Conservation (phyloP, 208 protist genomes). For the Vickermania ingenoplastis region DNA sequence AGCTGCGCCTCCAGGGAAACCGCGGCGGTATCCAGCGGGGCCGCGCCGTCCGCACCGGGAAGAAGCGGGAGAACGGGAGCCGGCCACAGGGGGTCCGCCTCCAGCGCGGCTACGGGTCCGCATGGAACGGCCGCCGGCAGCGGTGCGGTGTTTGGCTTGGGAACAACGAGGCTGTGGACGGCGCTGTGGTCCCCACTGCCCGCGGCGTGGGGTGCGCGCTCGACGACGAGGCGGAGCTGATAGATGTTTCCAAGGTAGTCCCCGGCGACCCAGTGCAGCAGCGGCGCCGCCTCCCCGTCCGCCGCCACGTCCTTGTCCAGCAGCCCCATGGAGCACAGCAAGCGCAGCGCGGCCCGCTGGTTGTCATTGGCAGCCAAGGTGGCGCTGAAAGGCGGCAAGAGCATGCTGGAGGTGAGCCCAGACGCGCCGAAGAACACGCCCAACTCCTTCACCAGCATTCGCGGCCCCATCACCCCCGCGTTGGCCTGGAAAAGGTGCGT, state of each 20-base stretch:
- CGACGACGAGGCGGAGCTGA: conserved; percentile 19
- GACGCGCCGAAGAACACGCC: neutral
- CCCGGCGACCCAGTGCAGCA: conserved; percentile 37
- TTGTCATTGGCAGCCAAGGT: neutral
- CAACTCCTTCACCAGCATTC: too few species aligned
- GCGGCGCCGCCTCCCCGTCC: neutral
- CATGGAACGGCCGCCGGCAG: too few species aligned
- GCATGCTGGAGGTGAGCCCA: neutral
- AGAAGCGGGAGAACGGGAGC: too few species aligned
- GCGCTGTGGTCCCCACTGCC: too few species aligned
- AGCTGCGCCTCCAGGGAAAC: too few species aligned
- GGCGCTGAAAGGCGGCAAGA: neutral
- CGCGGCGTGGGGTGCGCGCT: too few species aligned
- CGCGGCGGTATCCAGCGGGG: too few species aligned
- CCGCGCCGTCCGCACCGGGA: too few species aligned
- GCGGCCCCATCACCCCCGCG: neutral
- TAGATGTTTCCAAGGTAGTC: conserved; percentile 70
- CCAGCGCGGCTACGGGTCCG: too few species aligned
- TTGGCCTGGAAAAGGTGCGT: neutral
- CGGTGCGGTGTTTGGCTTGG: too few species aligned
- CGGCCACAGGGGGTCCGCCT: too few species aligned
- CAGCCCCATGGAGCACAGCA: neutral
- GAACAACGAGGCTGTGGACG: too few species aligned
- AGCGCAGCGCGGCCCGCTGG: neutral
- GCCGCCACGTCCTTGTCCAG: neutral